Evolutionary conservation across 1,284 basidiomycete genomes (phyloP).

Genomic region (Puccinia novopanici): DNA sequence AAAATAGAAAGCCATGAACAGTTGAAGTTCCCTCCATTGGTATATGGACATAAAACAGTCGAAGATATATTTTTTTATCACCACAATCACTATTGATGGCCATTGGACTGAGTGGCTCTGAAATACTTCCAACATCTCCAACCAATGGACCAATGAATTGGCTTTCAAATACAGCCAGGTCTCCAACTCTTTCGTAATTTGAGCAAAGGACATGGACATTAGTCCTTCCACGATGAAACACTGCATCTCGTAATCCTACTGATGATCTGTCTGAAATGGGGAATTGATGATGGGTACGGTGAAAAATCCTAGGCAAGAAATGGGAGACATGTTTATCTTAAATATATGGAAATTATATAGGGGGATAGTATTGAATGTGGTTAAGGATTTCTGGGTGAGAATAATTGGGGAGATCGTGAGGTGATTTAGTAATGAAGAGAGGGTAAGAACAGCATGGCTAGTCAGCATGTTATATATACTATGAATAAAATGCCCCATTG

Average conservation of each 20-base stretch:
- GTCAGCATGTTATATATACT: too few species aligned
- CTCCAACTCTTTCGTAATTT: background rate
- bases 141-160: background rate
- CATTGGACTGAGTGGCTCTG: background rate
- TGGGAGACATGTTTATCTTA: background rate
- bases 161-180: background rate
- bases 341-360: too few species aligned
- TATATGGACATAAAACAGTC: background rate
- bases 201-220: slow-evolving; percentile 11
- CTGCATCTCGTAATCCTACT: background rate
- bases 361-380: too few species aligned
- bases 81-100: background rate
- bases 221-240: background rate
- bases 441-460: too few species aligned
- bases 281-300: background rate
- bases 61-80: background rate
- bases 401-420: too few species aligned
- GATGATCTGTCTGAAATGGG: too few species aligned
- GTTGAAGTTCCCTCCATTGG: background rate
- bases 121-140: background rate
- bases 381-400: too few species aligned
- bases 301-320: background rate
- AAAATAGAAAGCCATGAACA: slow-evolving; percentile 6
- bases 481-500: too few species aligned
- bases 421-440: too few species aligned